Evolutionary conservation across 2,329 filamentous ascomycete genomes (phyloP).

Genomic region (Fusarium kyushuense): DNA sequence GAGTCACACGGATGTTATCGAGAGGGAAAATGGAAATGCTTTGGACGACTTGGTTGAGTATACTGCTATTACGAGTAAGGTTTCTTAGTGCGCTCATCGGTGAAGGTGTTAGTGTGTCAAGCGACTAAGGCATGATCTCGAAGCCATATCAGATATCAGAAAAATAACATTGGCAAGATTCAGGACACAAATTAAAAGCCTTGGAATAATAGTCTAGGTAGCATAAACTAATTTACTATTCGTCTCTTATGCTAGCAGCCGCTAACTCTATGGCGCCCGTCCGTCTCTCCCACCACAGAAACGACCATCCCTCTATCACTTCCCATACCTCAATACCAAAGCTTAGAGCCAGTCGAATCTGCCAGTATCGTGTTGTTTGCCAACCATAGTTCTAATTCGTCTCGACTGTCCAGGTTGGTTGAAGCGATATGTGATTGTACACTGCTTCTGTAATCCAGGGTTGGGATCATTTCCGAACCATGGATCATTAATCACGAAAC

Average conservation of each 20-base stretch:
- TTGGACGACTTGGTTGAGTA: constrained; percentile 48
- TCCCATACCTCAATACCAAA: not conserved
- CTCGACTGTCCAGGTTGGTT: not conserved
- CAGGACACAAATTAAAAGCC: too few species aligned
- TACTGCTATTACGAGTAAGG: constrained; percentile 34
- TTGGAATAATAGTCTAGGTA: too few species aligned
- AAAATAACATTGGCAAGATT: too few species aligned
- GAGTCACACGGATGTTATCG: constrained; percentile 49
- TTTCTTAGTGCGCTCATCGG: constrained; percentile 25
- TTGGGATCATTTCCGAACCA: not conserved
- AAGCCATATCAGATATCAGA: too few species aligned
- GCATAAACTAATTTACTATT: too few species aligned
- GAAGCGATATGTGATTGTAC: not conserved
- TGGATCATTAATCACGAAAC: not conserved
- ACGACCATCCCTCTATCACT: not conserved
- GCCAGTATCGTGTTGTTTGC: not conserved
- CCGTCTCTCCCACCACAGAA: not conserved
- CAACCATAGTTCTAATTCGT: not conserved
- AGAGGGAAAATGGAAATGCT: constrained; percentile 48
- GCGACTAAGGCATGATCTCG: too few species aligned
- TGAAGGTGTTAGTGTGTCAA: rapidly evolving
- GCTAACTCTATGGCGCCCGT: too few species aligned
- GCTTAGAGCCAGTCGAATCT: not conserved
- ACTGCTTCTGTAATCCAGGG: not conserved
- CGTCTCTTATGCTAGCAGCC: too few species aligned